Percentiles rank a stretch among this genome's conserved stretches.
These are phyloP conservation scores for Saccharomycopsis malanga DNA, from an alignment of 805 yeast species.

Conservation along the genomic window DNA sequence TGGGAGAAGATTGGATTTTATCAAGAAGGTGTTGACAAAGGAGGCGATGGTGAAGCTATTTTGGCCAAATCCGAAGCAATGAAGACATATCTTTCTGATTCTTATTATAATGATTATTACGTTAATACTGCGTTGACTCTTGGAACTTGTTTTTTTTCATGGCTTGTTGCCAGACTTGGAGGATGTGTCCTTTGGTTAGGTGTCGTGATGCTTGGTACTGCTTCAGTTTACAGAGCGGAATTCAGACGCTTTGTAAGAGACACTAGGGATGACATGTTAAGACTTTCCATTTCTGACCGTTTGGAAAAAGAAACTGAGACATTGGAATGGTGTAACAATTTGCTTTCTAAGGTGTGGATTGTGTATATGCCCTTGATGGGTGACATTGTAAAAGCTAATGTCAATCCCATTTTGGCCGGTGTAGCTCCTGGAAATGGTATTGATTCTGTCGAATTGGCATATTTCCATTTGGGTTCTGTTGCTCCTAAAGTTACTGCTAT, in stretches of 20 bases:
- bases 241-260: conserved; percentile 70
- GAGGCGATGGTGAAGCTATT: conserved; percentile 21
- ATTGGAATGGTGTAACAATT: conserved; percentile 75
- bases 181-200: conserved; percentile 58
- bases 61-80: conserved; percentile 32
- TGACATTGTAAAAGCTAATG: conserved; percentile 61
- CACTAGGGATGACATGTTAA: conserved; percentile 66
- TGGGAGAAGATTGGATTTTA: conserved; percentile 20
- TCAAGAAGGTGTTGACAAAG: conserved; percentile 3
- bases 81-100: conserved; percentile 58
- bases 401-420: conserved; percentile 61
- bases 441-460: conserved; percentile 63
- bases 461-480: conserved; percentile 74
- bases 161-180: conserved; percentile 57
- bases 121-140: conserved; percentile 57
- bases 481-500: conserved; percentile 70
- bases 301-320: conserved; percentile 61
- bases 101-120: conserved; percentile 64
- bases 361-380: conserved; percentile 82
- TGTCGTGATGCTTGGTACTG: conserved; percentile 51
- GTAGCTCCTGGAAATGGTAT: conserved; percentile 81
- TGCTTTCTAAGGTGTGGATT: conserved; percentile 77
- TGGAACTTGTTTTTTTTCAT: conserved; percentile 67
- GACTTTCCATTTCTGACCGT: conserved; percentile 56
- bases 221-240: conserved; percentile 65